Evolutionary conservation across 169 alveolate genomes (phyloP).

Genomic region (Plasmodium relictum): DNA sequence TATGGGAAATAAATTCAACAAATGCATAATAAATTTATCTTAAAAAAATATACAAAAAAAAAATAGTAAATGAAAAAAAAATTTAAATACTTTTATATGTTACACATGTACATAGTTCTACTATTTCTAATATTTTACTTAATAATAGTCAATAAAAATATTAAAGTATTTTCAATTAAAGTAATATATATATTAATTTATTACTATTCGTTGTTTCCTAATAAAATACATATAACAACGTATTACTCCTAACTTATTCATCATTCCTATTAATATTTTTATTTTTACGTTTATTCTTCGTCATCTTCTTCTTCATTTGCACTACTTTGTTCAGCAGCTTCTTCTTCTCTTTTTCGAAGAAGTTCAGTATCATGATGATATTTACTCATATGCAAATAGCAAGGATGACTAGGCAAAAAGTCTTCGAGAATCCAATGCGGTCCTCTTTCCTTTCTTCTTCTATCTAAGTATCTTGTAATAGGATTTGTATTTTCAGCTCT

Average conservation of each 20-base stretch:
- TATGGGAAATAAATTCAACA: not conserved
- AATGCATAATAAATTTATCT: slow-evolving; percentile 5
- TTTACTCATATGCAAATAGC: slow-evolving; percentile 84
- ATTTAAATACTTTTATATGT: not conserved
- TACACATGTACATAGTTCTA: not conserved
- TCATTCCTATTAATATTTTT: too few relatives aligned
- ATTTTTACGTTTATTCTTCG: not conserved
- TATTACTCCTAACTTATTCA: too few relatives aligned
- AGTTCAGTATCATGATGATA: slow-evolving; percentile 88
- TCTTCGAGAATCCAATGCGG: slow-evolving; percentile 89
- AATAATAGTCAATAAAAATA: not conserved
- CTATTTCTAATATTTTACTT: not conserved
- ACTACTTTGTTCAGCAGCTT: slow-evolving; percentile 54
- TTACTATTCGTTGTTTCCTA: not conserved
- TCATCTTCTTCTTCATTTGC: slow-evolving; percentile 17
- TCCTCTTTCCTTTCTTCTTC: slow-evolving; percentile 92
- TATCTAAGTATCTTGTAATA: slow-evolving; percentile 88
- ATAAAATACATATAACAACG: too few relatives aligned
- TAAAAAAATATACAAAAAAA: slow-evolving; percentile 28
- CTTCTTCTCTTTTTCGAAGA: slow-evolving; percentile 74
- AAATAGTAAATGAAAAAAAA: not conserved
- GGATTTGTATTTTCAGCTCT: slow-evolving; percentile 93
- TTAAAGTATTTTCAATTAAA: not conserved
- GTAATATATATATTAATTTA: not conserved
- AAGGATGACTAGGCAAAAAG: slow-evolving; percentile 90